Evolutionary conservation across 192 early-diverging fungal genomes (phyloP), one percentile per base, ranked within the genome.

Genomic region (Coemansia asiatica): DNA sequence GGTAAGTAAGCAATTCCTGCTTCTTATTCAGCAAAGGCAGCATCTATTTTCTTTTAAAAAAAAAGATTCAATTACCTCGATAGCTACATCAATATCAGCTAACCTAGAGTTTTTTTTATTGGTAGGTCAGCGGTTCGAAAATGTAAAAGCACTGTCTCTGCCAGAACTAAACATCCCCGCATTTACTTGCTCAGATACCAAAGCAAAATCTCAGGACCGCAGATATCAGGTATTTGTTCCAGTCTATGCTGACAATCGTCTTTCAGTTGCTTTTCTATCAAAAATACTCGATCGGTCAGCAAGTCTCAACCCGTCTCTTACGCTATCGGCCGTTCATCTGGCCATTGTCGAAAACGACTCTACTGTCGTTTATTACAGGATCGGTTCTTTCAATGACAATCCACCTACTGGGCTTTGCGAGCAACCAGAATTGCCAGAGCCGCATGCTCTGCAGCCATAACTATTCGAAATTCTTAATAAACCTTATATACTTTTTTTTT

Each of bases 341-440:
- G 71, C 71, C 12, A 74, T 79, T 18, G 68, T 79, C 0, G 76
- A 74, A n/a, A 51, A 29, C 1, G 76, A 79, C 23, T 74, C 71
- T 6, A 74, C 71, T 4, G 49, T 79, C 6, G 61, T 56, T 0
- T 74, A 70, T 55, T 79, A 79, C 60, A 79, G 55, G 18, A 58
- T 71, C 2, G 56, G 29, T 4, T 6, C 56, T 15, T 57, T 57
- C 18, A 57, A 36, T 57, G 29, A 26, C 31, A 21, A 57, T 19
- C 4, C 29, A 29, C 56, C 10, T 29, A 27, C 61, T 7, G 23
- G 19, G 47, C 4, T 18, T 26, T 36, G 4, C 10, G 35, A 36
- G 10, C 35, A 36, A 36, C 35, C 35, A 36, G 6, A 36, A 36
- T 36, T 10, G 10, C 35, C 10, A 36, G 59, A 35, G 56, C 56